Evolutionary conservation across 2,329 filamentous ascomycete genomes (phyloP).

Genomic region (Xylariaceae sp.): DNA sequence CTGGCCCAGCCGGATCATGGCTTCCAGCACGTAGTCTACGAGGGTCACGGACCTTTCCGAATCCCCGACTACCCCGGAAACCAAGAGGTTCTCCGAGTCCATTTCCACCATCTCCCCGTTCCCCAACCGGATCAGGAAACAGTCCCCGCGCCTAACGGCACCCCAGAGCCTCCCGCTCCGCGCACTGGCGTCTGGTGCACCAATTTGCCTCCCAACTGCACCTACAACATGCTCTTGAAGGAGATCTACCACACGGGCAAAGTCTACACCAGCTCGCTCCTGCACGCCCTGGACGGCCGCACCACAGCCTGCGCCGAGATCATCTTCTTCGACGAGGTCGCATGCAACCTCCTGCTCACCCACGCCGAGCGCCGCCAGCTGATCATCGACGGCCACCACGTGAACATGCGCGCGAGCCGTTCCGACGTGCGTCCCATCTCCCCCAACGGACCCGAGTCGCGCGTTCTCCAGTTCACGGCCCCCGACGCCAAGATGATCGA

Average conservation of each 20-base stretch:
- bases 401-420: slow-evolving; percentile 3
- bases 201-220: slow-evolving; percentile 5
- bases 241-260: slow-evolving; percentile 3
- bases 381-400: not conserved
- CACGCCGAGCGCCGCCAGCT: not conserved
- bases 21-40: too few relatives aligned
- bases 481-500: not conserved
- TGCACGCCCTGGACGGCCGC: not conserved
- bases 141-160: too few relatives aligned
- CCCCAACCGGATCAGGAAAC: too few relatives aligned
- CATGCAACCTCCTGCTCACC: not conserved
- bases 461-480: slow-evolving; percentile 8
- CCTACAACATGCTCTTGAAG: slow-evolving; percentile 1
- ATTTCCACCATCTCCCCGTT: too few relatives aligned
- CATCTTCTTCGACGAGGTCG: slow-evolving; percentile 11
- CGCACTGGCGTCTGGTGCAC: slow-evolving; percentile 14
- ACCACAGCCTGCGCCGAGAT: slow-evolving; percentile 10
- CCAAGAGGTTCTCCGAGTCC: too few relatives aligned
- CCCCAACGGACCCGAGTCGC: not conserved
- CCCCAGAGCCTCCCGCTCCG: not conserved
- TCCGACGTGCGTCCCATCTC: not conserved
- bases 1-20: too few relatives aligned
- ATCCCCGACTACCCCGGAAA: too few relatives aligned
- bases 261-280: slow-evolving; percentile 8
- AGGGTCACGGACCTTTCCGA: too few relatives aligned